Percentiles rank a stretch among this genome's conserved stretches.
Conservation (phyloP, 805 yeast genomes). For the Komagataella pastoris region DNA sequence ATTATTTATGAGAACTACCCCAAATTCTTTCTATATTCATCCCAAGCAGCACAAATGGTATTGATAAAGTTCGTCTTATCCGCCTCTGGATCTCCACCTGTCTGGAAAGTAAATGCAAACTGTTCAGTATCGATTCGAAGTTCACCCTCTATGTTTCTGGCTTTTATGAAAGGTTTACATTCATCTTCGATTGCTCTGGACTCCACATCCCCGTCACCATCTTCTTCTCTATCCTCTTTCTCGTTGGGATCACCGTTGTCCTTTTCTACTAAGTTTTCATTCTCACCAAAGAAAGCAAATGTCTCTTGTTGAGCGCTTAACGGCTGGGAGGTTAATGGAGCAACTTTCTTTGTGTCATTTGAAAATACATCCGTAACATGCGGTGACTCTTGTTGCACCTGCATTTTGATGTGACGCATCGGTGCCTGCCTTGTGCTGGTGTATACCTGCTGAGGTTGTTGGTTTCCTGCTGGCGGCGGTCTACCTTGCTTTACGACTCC, state of each 20-base stretch:
- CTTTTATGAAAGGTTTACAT: background rate
- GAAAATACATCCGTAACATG: slow-evolving; percentile 2
- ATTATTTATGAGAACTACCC: background rate
- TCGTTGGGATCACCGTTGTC: background rate
- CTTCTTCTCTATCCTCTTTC: background rate
- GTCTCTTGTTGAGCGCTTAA: slow-evolving; percentile 2
- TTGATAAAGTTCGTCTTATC: background rate
- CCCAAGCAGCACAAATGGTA: slow-evolving; percentile 1
- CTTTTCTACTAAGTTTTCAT: background rate
- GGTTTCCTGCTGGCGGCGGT: background rate
- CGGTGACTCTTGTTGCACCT: background rate
- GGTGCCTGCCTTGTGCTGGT: background rate
- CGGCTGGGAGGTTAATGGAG: slow-evolving; percentile 2
- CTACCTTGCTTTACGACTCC: background rate
- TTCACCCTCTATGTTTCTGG: slow-evolving; percentile 1
- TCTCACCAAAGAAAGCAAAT: background rate
- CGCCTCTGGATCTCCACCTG: background rate
- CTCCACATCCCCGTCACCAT: slow-evolving; percentile 1
- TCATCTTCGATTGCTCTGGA: slow-evolving; percentile 4
- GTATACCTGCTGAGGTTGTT: background rate
- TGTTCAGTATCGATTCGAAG: slow-evolving; percentile 1
- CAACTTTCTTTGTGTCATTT: background rate
- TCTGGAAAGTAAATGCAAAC: slow-evolving; percentile 1
- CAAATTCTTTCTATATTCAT: slow-evolving; percentile 1
- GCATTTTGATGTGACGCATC: background rate